Evolutionary conservation across 2,329 filamentous ascomycete genomes (phyloP).

Genomic region (Canariomyces notabilis): DNA sequence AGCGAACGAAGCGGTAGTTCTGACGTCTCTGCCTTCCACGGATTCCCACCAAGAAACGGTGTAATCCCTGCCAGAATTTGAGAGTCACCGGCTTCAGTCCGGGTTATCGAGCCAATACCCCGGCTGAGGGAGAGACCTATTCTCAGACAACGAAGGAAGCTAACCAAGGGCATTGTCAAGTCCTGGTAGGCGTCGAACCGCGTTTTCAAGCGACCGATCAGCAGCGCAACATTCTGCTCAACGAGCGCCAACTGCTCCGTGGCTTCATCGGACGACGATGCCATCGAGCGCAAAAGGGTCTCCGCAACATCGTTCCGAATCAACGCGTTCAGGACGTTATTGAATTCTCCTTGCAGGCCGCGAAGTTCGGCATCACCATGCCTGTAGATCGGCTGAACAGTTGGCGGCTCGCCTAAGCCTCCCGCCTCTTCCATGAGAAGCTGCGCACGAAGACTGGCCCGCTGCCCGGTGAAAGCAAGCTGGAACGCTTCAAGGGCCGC

Average conservation of each 20-base stretch:
- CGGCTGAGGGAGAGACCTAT: slow-evolving; percentile 65
- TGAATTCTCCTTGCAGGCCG: slow-evolving; percentile 77
- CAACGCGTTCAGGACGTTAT: slow-evolving; percentile 65
- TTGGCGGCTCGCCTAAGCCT: slow-evolving; percentile 61
- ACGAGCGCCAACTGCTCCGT: slow-evolving; percentile 46
- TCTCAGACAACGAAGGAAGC: slow-evolving; percentile 73
- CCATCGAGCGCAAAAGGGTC: slow-evolving; percentile 33
- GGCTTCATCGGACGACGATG: slow-evolving; percentile 29
- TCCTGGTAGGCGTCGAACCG: slow-evolving; percentile 80
- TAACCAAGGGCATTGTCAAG: slow-evolving; percentile 70
- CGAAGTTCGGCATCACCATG: slow-evolving; percentile 63
- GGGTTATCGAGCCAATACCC: slow-evolving; percentile 41
- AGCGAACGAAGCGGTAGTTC: slow-evolving; percentile 32
- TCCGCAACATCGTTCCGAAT: slow-evolving; percentile 43
- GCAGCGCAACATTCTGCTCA: slow-evolving; percentile 56
- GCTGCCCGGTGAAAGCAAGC: slow-evolving; percentile 59
- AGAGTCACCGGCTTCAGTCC: slow-evolving; percentile 20
- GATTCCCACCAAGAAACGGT: slow-evolving; percentile 52
- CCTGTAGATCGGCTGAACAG: slow-evolving; percentile 63
- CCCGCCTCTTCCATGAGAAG: slow-evolving; percentile 58
- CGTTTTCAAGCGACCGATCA: slow-evolving; percentile 63
- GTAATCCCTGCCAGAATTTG: slow-evolving; percentile 40
- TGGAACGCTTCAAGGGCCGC: slow-evolving; percentile 62
- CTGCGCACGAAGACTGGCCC: slow-evolving; percentile 61
- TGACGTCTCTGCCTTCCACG: slow-evolving; percentile 27